phyloP scores from a whole-genome alignment of 148 eudicot genomes.

The Amaranthus cruentus region DNA sequence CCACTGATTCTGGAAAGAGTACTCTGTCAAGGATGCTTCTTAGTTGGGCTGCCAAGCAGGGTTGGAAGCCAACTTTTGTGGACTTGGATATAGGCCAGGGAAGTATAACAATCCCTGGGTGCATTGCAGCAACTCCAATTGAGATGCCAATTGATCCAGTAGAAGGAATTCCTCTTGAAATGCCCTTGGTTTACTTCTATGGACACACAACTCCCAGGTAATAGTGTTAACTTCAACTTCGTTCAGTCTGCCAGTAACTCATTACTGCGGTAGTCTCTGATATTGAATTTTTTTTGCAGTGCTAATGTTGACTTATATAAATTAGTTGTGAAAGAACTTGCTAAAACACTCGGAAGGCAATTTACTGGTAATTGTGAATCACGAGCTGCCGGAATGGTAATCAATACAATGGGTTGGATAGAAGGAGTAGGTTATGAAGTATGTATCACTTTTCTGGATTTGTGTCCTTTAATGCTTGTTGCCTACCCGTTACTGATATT shows the following conservation, averaged over 20 bases:
- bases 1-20: constrained; percentile 96
- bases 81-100: constrained; percentile 98
- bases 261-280: not conserved
- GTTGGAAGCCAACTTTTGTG: constrained; percentile 98
- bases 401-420: constrained; percentile 99
- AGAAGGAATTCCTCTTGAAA: constrained; percentile 94
- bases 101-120: constrained; percentile 82
- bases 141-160: constrained; percentile 98
- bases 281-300: constrained; percentile 39
- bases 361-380: constrained; percentile 83
- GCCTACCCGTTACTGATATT: not conserved
- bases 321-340: constrained; percentile 78
- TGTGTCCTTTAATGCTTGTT: constrained; percentile 1
- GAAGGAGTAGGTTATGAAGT: constrained; percentile 95
- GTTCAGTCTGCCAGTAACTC: not conserved
- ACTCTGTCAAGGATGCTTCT: constrained; percentile 92
- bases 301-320: constrained; percentile 74
- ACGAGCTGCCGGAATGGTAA: constrained; percentile 94
- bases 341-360: constrained; percentile 72
- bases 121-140: constrained; percentile 90
- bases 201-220: constrained; percentile 85
- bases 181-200: constrained; percentile 89
- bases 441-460: not conserved
- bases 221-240: not conserved
- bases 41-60: constrained; percentile 98